Conservation (phyloP, 164 flowering plant species). For the Litsea cubeba region DNA sequence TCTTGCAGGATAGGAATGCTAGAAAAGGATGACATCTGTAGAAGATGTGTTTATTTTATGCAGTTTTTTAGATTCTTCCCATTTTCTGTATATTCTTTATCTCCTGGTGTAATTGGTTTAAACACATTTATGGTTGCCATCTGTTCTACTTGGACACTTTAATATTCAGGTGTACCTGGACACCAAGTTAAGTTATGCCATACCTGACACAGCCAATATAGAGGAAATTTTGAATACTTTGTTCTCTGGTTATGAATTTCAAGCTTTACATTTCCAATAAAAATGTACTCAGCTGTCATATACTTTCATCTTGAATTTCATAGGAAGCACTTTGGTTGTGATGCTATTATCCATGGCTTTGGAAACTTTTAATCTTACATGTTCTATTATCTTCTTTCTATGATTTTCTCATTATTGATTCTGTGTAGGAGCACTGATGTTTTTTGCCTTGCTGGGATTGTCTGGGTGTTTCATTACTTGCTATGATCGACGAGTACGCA, state of each 20-base stretch:
- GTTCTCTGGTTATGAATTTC: background rate
- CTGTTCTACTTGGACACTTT: no score
- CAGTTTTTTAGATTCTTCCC: background rate
- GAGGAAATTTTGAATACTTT: background rate
- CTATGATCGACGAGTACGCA: constrained; percentile 91
- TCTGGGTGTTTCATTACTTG: constrained; percentile 98
- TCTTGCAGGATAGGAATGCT: background rate
- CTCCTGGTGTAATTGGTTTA: background rate
- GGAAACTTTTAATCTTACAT: background rate
- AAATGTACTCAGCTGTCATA: background rate
- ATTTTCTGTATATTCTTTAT: background rate
- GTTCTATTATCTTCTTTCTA: no score
- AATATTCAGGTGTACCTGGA: no score
- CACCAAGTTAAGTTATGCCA: background rate
- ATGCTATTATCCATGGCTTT: background rate
- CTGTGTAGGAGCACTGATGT: constrained; percentile 79
- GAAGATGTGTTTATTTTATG: background rate
- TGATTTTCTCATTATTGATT: background rate
- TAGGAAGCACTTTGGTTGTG: background rate
- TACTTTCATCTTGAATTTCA: background rate
- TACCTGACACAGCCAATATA: background rate
- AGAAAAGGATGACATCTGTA: background rate
- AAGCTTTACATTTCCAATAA: background rate
- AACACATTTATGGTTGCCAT: background rate
- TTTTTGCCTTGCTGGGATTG: constrained; percentile 89